Percentiles rank a stretch among this genome's conserved stretches.
phyloP scores from a whole-genome alignment of 371 early-diverging fungal genomes.

The Syncephalastrum monosporum region DNA sequence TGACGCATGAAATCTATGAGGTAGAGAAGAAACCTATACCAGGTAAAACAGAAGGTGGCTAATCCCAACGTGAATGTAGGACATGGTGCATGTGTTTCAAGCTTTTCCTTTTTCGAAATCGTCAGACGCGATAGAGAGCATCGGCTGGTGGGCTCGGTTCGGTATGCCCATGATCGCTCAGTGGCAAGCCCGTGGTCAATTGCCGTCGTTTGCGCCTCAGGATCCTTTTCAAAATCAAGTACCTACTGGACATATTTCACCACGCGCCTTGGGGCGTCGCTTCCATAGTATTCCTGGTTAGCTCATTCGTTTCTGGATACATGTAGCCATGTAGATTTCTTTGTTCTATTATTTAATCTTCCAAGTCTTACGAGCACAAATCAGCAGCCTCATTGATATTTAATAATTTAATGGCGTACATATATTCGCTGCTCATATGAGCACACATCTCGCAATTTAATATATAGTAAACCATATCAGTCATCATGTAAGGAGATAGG shows the following conservation, averaged over 20 bases:
- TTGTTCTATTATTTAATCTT: no score
- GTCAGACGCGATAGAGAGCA: conserved; percentile 43
- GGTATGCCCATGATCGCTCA: conserved; percentile 29
- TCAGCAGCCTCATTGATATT: no score
- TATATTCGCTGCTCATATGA: no score
- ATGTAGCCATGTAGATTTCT: no score
- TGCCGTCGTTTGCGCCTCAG: not conserved
- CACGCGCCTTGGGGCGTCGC: conserved; percentile 15
- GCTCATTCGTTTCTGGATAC: not conserved
- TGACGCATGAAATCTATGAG: conserved; percentile 41
- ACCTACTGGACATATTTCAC: conserved; percentile 7
- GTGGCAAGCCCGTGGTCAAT: conserved; percentile 17
- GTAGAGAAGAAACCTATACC: conserved; percentile 3
- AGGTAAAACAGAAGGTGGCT: not conserved
- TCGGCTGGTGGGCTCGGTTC: conserved; percentile 36
- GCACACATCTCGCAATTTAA: no score
- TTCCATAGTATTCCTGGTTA: conserved; percentile 21
- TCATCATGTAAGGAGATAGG: no score
- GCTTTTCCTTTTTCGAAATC: conserved; percentile 51
- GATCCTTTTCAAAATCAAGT: conserved; percentile 2
- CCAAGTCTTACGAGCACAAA: no score
- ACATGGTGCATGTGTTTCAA: conserved; percentile 62
- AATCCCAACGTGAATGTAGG: conserved; percentile 14
- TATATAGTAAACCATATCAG: no score
- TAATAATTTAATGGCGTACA: no score